phyloP scores from a whole-genome alignment of 768 basidiomycete species.

The Mycena capillaripes region DNA sequence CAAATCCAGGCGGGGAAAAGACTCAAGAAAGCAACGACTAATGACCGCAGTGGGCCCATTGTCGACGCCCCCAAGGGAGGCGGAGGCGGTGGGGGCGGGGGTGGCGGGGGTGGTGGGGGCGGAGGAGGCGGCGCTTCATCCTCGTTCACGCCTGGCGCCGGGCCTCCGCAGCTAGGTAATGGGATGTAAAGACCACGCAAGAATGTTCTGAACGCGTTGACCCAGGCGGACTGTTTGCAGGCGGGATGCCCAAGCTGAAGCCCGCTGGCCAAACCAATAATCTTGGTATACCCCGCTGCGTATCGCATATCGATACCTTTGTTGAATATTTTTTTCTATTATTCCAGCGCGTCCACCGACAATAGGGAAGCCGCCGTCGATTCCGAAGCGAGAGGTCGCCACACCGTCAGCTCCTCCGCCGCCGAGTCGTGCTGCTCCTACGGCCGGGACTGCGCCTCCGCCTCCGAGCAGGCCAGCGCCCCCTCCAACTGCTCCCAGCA shows the following conservation, averaged over 20 bases:
- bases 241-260: slow-evolving; percentile 92
- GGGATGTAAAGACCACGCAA: slow-evolving; percentile 4
- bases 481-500: slow-evolving; percentile 50
- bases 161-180: slow-evolving; percentile 81
- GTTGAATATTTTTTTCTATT: slow-evolving; percentile 11
- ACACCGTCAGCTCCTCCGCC: slow-evolving; percentile 55
- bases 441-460: slow-evolving; percentile 48
- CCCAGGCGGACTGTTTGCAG: slow-evolving; percentile 79
- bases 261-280: slow-evolving; percentile 75
- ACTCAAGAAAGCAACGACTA: slow-evolving; percentile 86
- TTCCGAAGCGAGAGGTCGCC: slow-evolving; percentile 60
- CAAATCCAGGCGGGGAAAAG: slow-evolving; percentile 88
- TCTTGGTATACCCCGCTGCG: slow-evolving; percentile 59
- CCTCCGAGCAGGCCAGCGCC: slow-evolving; percentile 46
- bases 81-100: slow-evolving; percentile 58
- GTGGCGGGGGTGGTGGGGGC: slow-evolving; percentile 50
- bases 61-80: slow-evolving; percentile 64
- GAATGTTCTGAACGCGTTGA: slow-evolving; percentile 22
- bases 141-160: slow-evolving; percentile 49
- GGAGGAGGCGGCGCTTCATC: slow-evolving; percentile 47
- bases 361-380: slow-evolving; percentile 75
- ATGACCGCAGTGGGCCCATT: slow-evolving; percentile 82
- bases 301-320: slow-evolving; percentile 20
- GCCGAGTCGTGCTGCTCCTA: slow-evolving; percentile 48
- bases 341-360: slow-evolving; percentile 71